Percentiles rank a stretch among this genome's conserved stretches.
These are phyloP conservation scores for Beta vulgaris DNA, from an alignment of 148 eudicot species.

Conservation along the genomic window DNA sequence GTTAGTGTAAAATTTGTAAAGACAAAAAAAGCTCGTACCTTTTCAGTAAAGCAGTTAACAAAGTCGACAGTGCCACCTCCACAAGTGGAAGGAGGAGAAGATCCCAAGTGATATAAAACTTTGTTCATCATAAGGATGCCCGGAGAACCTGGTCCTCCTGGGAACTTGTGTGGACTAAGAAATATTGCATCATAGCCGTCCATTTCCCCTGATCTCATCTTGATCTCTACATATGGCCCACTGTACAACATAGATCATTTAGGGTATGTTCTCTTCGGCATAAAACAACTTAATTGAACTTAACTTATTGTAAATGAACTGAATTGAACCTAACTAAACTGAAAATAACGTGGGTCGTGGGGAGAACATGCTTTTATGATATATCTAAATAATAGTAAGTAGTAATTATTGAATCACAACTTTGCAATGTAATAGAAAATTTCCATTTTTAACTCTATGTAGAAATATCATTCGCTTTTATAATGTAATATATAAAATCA, in stretches of 20 bases:
- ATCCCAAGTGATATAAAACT: conserved; percentile 29
- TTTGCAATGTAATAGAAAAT: no score
- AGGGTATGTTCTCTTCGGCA: no score
- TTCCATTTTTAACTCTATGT: no score
- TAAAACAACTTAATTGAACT: no score
- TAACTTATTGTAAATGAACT: no score
- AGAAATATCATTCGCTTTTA: no score
- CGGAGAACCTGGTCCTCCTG: conserved; percentile 47
- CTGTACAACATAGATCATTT: conserved; percentile 20
- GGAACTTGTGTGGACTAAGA: conserved; percentile 48
- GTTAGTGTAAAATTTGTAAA: neutral
- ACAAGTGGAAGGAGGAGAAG: conserved; percentile 54
- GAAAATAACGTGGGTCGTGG: no score
- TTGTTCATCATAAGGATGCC: conserved; percentile 48
- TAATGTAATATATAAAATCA: no score
- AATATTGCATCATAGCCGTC: conserved; percentile 49
- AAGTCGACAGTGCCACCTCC: conserved; percentile 57
- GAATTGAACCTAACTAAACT: no score
- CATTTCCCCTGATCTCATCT: conserved; percentile 43
- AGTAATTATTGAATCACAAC: no score
- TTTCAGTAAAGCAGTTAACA: conserved; percentile 41
- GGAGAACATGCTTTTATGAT: no score
- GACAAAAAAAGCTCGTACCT: conserved; percentile 18
- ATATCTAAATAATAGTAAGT: no score
- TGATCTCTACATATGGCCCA: conserved; percentile 48